These are phyloP conservation scores for Candolleomyces efflorescens DNA, from an alignment of 768 basidiomycete species.

Conservation along the genomic window DNA sequence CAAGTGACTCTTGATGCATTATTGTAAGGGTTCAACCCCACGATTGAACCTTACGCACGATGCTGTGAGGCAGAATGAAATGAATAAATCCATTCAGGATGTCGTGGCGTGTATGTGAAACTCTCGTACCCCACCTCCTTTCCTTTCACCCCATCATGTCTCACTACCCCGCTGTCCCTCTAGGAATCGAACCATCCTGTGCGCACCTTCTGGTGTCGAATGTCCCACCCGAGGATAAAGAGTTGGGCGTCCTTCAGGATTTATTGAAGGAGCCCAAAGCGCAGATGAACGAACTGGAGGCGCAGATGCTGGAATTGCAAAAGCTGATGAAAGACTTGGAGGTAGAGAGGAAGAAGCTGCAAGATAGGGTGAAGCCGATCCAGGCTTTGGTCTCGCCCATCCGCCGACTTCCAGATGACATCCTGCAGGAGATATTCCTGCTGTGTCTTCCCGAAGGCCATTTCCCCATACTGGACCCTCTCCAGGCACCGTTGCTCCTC, in stretches of 20 bases:
- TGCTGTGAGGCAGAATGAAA: too few species aligned
- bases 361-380: conserved; percentile 9
- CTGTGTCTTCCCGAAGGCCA: conserved; percentile 11
- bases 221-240: conserved; percentile 7
- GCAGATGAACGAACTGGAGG: conserved; percentile 1
- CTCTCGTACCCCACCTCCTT: neutral
- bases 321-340: neutral
- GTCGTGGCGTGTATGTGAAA: too few species aligned
- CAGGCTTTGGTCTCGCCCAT: conserved; percentile 12
- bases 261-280: conserved; percentile 1
- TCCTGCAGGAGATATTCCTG: conserved; percentile 18
- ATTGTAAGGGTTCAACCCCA: too few species aligned
- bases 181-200: neutral
- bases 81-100: too few species aligned
- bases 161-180: neutral
- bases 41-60: too few species aligned
- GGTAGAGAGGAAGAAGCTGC: neutral
- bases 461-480: conserved; percentile 8
- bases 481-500: conserved; percentile 14
- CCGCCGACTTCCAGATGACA: conserved; percentile 14
- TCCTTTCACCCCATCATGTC: neutral
- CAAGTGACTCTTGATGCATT: too few species aligned
- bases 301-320: neutral
- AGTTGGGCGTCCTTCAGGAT: conserved; percentile 4
- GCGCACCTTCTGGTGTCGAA: neutral